phyloP scores from a whole-genome alignment of 1,284 basidiomycete genomes.

The Ceratorhiza oryzae-sativae region DNA sequence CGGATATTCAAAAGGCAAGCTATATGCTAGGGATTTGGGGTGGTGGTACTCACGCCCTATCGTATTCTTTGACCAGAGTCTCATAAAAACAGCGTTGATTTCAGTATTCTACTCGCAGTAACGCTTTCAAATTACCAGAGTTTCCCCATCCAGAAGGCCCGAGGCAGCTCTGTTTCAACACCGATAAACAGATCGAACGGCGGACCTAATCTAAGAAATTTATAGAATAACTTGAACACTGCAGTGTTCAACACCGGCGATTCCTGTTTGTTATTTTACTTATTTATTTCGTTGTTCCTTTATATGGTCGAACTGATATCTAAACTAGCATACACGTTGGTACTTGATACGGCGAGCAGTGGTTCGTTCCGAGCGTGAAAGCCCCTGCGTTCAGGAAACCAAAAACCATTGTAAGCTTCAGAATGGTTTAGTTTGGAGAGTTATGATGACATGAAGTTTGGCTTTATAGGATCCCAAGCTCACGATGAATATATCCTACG shows the following conservation, averaged over 20 bases:
- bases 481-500: slow-evolving; percentile 13
- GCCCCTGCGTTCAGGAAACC: background rate
- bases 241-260: background rate
- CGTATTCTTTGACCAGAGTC: too few species aligned
- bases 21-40: background rate
- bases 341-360: slow-evolving; percentile 32
- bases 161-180: background rate
- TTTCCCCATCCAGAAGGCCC: slow-evolving; percentile 22
- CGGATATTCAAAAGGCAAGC: background rate
- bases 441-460: background rate
- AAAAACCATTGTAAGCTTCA: slow-evolving; percentile 1
- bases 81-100: too few species aligned
- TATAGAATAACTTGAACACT: background rate
- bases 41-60: too few species aligned
- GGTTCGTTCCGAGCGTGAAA: background rate
- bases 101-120: slow-evolving; percentile 8
- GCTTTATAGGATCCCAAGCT: slow-evolving; percentile 4
- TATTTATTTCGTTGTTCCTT: background rate
- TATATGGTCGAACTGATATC: background rate
- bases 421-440: background rate
- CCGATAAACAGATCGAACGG: background rate
- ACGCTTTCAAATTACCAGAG: slow-evolving; percentile 13
- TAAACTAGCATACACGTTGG: slow-evolving; percentile 7
- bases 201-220: background rate
- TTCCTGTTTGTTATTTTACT: background rate